Evolutionary conservation across 2,329 filamentous ascomycete genomes (phyloP), one percentile per base, ranked within the genome.

Genomic region (Passalora sequoiae): DNA sequence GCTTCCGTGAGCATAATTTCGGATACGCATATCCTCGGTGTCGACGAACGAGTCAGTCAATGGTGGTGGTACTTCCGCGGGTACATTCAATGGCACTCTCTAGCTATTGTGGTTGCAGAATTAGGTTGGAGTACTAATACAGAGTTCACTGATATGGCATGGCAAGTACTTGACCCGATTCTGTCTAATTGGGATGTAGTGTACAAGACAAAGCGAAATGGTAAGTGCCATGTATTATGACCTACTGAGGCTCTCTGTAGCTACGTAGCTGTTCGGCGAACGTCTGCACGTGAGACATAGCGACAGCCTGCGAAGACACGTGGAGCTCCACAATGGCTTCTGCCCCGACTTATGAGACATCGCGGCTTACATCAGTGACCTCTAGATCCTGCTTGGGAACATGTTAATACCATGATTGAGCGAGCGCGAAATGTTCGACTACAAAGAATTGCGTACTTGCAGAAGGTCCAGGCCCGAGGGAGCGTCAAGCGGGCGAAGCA

Each of bases 21-120:
- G 6, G 29, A 42, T 19, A 56, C 56, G 5, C 53, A 57, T 37
- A 39, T 31, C 1, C 38, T 59, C 1, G 46, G 51, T 4, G 38
- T 44, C 7, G 53, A 57, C 27, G 41, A 47, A 2, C 38, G 51
- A 4, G 44, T 54, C 4, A 24, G 38, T 13, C 36, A 50, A 12
- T 59, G 49, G 47, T 24, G 39, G 3, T 60, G 58, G 58, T 60
- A 54, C 47, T 55, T 57, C 17, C 43, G 54, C 27, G 50, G 54
- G 21, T 57, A 54, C 20, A 47, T 58, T 8, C 58, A 59, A 21
- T 60, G 58, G 58, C 56, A 60, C 40, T 49, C 54, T 5, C 44
- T 60, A 2, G 57, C 55, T 2, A 55, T 59, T 6, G 51, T 60
- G 1, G 49, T 60, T 35, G 54, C 58, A 7, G 58, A 57, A 28